Percentiles rank a stretch among this genome's conserved stretches.
phyloP scores from a whole-genome alignment of 495 filamentous ascomycete genomes.

The Xylona heveae region DNA sequence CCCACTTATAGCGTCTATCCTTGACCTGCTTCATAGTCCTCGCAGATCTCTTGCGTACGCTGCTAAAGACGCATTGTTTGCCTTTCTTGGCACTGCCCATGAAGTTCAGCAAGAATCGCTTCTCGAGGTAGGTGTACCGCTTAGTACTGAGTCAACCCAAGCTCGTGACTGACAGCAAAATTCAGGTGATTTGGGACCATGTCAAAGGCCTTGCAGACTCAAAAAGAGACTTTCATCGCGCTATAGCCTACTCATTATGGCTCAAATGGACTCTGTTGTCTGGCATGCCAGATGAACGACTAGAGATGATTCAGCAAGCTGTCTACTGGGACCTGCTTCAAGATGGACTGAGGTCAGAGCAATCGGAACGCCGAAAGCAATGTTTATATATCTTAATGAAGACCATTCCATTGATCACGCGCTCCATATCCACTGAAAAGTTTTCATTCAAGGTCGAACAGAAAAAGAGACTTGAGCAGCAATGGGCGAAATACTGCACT shows the following conservation, averaged over 20 bases:
- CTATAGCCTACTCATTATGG: constrained; percentile 12
- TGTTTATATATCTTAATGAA: constrained; percentile 20
- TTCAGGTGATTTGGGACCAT: constrained; percentile 9
- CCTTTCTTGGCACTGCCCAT: constrained; percentile 7
- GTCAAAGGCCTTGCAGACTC: constrained; percentile 7
- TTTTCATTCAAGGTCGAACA: constrained; percentile 7
- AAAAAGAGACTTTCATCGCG: constrained; percentile 6
- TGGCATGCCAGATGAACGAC: constrained; percentile 4
- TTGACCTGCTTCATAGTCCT: neutral
- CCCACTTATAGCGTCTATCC: neutral
- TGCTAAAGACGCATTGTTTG: neutral
- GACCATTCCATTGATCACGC: constrained; percentile 11
- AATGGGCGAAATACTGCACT: constrained; percentile 15
- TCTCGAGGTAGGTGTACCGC: constrained; percentile 8
- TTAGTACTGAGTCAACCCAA: no score
- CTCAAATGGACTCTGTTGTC: constrained; percentile 12
- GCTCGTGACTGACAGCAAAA: no score
- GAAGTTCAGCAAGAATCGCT: constrained; percentile 1
- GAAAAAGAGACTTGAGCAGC: constrained; percentile 3
- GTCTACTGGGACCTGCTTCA: constrained; percentile 21
- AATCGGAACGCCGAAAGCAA: constrained; percentile 20
- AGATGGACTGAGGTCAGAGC: constrained; percentile 16
- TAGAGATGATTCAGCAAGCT: constrained; percentile 9
- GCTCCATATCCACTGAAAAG: constrained; percentile 8
- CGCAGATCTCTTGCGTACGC: neutral